These are phyloP conservation scores for Diaporthe caulivora DNA, from an alignment of 2,329 filamentous ascomycete genomes.

Conservation along the genomic window DNA sequence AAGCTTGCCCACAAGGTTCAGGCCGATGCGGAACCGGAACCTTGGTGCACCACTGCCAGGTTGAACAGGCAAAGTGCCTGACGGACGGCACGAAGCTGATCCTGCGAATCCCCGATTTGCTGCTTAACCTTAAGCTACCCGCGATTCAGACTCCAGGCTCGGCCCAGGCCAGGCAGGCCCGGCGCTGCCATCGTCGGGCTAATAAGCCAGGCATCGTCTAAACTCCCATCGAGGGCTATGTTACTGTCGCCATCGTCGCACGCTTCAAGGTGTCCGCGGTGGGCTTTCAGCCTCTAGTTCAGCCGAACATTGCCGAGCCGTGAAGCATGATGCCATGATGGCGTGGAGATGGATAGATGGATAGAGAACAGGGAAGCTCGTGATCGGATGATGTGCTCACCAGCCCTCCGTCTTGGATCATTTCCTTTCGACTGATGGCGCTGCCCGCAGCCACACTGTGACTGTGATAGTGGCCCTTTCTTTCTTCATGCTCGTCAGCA, in stretches of 20 bases:
- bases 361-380: not conserved
- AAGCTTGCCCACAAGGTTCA: slow-evolving; percentile 35
- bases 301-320: slow-evolving; percentile 31
- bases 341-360: slow-evolving; percentile 3
- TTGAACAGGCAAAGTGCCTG: not conserved
- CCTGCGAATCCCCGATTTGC: slow-evolving; percentile 24
- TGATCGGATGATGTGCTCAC: slow-evolving; percentile 12
- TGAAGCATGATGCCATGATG: slow-evolving; percentile 26
- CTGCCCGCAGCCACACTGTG: slow-evolving; percentile 11
- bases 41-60: slow-evolving; percentile 5
- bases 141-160: slow-evolving; percentile 21
- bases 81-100: slow-evolving; percentile 15
- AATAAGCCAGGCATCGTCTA: slow-evolving; percentile 13
- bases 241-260: slow-evolving; percentile 6
- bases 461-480: slow-evolving; percentile 25
- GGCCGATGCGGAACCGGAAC: slow-evolving; percentile 29
- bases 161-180: slow-evolving; percentile 18
- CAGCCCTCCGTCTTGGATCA: slow-evolving; percentile 1
- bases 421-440: slow-evolving; percentile 7
- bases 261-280: slow-evolving; percentile 3
- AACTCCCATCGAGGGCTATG: not conserved
- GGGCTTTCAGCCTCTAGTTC: slow-evolving; percentile 13
- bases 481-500: slow-evolving; percentile 17
- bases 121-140: slow-evolving; percentile 23
- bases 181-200: not conserved